These are phyloP conservation scores for Barnettozyma botsteinii DNA, from an alignment of 805 yeast genomes.

Conservation along the genomic window DNA sequence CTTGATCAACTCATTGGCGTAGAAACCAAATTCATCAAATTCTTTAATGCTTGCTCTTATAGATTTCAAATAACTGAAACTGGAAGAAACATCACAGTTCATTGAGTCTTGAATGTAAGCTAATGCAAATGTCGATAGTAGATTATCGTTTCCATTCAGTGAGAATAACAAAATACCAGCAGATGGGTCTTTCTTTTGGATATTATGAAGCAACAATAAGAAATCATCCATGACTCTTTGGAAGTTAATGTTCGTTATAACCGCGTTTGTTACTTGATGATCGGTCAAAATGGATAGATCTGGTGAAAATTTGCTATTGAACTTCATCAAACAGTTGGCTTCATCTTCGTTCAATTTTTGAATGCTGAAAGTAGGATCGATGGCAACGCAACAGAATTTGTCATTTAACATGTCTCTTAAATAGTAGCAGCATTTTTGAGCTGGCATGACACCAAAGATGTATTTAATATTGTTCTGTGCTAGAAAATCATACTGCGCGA, in stretches of 20 bases:
- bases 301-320: conserved; percentile 24
- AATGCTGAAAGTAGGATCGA: conserved; percentile 31
- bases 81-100: conserved; percentile 21
- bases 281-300: conserved; percentile 17
- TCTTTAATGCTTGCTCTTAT: conserved; percentile 24
- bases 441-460: conserved; percentile 32
- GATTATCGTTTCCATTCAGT: conserved; percentile 26
- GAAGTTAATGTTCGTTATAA: conserved; percentile 22
- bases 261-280: conserved; percentile 19
- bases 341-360: conserved; percentile 25
- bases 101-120: conserved; percentile 21
- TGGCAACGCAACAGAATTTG: conserved; percentile 25
- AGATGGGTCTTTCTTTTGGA: conserved; percentile 21
- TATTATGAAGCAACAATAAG: conserved; percentile 15
- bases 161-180: conserved; percentile 25
- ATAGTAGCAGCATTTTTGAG: conserved; percentile 28
- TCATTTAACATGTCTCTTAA: conserved; percentile 25
- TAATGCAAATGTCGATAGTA: conserved; percentile 20
- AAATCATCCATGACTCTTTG: conserved; percentile 22
- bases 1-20: conserved; percentile 20
- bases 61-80: conserved; percentile 21
- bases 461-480: conserved; percentile 34
- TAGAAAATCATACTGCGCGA: conserved; percentile 35
- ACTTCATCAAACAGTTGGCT: conserved; percentile 22
- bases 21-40: conserved; percentile 21